Evolutionary conservation across 2,329 filamentous ascomycete genomes (phyloP).

Genomic region (Fusarium sp.): DNA sequence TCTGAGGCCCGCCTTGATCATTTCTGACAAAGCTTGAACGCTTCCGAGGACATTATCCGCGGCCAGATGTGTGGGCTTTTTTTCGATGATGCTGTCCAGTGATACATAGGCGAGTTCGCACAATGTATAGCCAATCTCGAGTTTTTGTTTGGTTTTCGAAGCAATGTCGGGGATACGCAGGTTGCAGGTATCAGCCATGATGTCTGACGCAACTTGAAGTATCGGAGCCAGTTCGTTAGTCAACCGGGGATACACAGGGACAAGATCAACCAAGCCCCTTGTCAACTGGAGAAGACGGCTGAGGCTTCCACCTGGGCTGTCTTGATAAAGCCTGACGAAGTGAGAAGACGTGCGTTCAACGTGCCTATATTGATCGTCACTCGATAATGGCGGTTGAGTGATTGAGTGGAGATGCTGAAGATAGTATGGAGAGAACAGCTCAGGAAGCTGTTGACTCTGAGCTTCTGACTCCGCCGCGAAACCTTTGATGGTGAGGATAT

Average conservation of each 20-base stretch:
- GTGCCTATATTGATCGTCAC: constrained; percentile 23
- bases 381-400: constrained; percentile 29
- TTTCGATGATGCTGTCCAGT: constrained; percentile 63
- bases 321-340: constrained; percentile 58
- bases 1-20: constrained; percentile 56
- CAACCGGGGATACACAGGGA: constrained; percentile 60
- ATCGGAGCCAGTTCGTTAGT: constrained; percentile 56
- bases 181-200: constrained; percentile 48
- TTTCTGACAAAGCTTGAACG: constrained; percentile 56
- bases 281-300: constrained; percentile 56
- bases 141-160: constrained; percentile 45
- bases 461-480: constrained; percentile 10
- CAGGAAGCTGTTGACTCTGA: constrained; percentile 32
- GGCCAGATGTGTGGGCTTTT: constrained; percentile 63
- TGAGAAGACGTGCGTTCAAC: constrained; percentile 14
- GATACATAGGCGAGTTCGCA: constrained; percentile 57
- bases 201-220: constrained; percentile 50
- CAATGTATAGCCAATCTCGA: constrained; percentile 56
- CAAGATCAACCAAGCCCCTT: constrained; percentile 52
- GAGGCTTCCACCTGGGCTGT: constrained; percentile 56
- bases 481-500: constrained; percentile 47
- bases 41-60: constrained; percentile 56
- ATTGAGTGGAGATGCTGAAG: constrained; percentile 56
- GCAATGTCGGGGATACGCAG: constrained; percentile 33
- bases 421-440: constrained; percentile 51